Evolutionary conservation across 1,284 basidiomycete genomes (phyloP).

Genomic region (Cystobasidium pallidum): DNA sequence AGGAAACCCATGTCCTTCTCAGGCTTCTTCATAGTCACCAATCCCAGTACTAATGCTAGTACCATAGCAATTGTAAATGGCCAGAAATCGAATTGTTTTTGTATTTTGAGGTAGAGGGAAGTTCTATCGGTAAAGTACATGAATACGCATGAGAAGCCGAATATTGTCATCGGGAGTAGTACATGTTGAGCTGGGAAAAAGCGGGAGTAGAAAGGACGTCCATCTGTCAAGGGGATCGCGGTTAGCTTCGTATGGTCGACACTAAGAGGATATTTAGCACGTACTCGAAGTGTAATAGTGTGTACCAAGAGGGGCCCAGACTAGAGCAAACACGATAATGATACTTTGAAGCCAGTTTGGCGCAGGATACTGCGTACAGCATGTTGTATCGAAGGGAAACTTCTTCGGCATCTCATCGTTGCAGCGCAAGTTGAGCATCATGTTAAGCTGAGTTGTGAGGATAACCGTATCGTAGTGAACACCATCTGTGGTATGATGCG

Average conservation of each 20-base stretch:
- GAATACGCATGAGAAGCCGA: slow-evolving; percentile 68
- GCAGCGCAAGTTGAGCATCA: slow-evolving; percentile 79
- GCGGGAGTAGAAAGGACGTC: slow-evolving; percentile 54
- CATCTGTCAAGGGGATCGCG: slow-evolving; percentile 37
- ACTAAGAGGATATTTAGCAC: slow-evolving; percentile 49
- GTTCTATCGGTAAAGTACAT: slow-evolving; percentile 80
- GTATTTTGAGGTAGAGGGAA: slow-evolving; percentile 79
- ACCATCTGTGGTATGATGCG: slow-evolving; percentile 72
- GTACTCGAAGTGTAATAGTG: slow-evolving; percentile 57
- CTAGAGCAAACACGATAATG: slow-evolving; percentile 62
- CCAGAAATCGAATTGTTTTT: slow-evolving; percentile 75
- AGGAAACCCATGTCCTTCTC: slow-evolving; percentile 79
- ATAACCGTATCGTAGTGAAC: slow-evolving; percentile 74
- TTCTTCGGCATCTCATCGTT: slow-evolving; percentile 72
- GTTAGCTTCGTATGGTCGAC: background rate
- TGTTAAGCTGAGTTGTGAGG: slow-evolving; percentile 70
- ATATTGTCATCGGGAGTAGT: slow-evolving; percentile 61
- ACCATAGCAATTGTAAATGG: slow-evolving; percentile 68
- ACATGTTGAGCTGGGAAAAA: slow-evolving; percentile 58
- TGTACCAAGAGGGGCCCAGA: slow-evolving; percentile 65
- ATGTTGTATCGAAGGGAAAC: slow-evolving; percentile 76
- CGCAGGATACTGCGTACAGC: slow-evolving; percentile 74
- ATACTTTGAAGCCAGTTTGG: slow-evolving; percentile 67
- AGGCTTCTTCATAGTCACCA: slow-evolving; percentile 68
- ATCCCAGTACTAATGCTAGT: slow-evolving; percentile 64